Percentiles rank a stretch among this genome's conserved stretches.
These are phyloP conservation scores for Diaporthe vaccinii DNA, from an alignment of 2,329 filamentous ascomycete genomes.

Conservation along the genomic window DNA sequence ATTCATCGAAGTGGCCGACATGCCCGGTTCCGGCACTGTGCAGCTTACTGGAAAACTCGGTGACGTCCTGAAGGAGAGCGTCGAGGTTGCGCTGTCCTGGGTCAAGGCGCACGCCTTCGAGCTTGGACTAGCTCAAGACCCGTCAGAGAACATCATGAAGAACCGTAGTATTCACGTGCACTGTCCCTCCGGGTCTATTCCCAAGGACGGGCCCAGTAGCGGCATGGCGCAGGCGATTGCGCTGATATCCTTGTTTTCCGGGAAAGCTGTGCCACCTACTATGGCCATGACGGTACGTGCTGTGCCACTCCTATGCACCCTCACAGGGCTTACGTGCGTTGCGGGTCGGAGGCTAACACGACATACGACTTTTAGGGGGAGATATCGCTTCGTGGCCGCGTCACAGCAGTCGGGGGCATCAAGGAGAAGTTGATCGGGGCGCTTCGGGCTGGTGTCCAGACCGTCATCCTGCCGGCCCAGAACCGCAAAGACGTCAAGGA, in stretches of 20 bases:
- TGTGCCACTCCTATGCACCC: conserved; percentile 11
- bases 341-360: conserved; percentile 45
- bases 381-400: conserved; percentile 85
- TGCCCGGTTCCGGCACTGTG: conserved; percentile 92
- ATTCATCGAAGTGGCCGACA: conserved; percentile 98
- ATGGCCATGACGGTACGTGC: conserved; percentile 90
- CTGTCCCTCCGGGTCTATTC: conserved; percentile 93
- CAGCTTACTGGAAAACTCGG: conserved; percentile 97
- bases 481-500: conserved; percentile 95
- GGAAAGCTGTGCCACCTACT: conserved; percentile 87
- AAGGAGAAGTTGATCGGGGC: conserved; percentile 99
- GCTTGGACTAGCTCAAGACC: conserved; percentile 84
- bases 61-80: conserved; percentile 96
- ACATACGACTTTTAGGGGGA: conserved; percentile 65
- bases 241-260: conserved; percentile 89
- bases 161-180: conserved; percentile 94
- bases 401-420: conserved; percentile 96
- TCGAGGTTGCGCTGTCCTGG: conserved; percentile 96
- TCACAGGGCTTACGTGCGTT: conserved; percentile 42
- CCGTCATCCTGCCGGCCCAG: conserved; percentile 86
- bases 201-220: conserved; percentile 90
- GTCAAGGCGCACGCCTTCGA: conserved; percentile 97
- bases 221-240: conserved; percentile 95
- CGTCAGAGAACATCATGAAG: conserved; percentile 94
- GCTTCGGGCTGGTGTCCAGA: conserved; percentile 92